Percentiles rank a stretch among this genome's conserved stretches.
Evolutionary conservation across 768 basidiomycete genomes (phyloP).

Genomic region (Coprinopsis marcescibilis): DNA sequence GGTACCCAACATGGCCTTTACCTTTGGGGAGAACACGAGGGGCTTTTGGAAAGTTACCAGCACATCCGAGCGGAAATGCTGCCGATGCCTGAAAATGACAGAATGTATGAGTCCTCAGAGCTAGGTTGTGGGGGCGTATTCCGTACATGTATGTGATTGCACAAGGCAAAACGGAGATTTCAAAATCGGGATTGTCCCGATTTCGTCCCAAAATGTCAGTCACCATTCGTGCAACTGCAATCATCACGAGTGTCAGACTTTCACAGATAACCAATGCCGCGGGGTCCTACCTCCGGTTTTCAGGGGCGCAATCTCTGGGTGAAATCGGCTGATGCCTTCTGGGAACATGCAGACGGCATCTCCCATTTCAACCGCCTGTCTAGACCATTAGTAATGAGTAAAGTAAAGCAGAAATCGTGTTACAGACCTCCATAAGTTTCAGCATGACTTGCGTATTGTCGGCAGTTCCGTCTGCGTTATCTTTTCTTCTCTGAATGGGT

Average conservation of each 20-base stretch:
- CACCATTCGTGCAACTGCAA: constrained; percentile 69
- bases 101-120: constrained; percentile 9
- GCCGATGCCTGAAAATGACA: constrained; percentile 61
- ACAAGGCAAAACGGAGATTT: constrained; percentile 68
- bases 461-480: constrained; percentile 44
- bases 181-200: constrained; percentile 60
- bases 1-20: constrained; percentile 15
- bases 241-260: no score
- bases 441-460: constrained; percentile 72
- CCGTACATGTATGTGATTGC: constrained; percentile 80
- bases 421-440: constrained; percentile 56
- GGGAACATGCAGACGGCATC: constrained; percentile 83
- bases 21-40: constrained; percentile 60
- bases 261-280: not conserved
- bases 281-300: constrained; percentile 70
- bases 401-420: constrained; percentile 1
- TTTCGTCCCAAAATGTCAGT: constrained; percentile 73
- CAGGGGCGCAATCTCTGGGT: constrained; percentile 80
- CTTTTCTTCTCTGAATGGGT: constrained; percentile 74
- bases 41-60: constrained; percentile 77
- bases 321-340: constrained; percentile 82
- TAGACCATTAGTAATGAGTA: constrained; percentile 9
- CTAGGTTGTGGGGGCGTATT: constrained; percentile 1
- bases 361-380: constrained; percentile 68
- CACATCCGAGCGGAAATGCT: constrained; percentile 86